phyloP scores from a whole-genome alignment of 2,329 filamentous ascomycete species.

The Helotiales sp. region DNA sequence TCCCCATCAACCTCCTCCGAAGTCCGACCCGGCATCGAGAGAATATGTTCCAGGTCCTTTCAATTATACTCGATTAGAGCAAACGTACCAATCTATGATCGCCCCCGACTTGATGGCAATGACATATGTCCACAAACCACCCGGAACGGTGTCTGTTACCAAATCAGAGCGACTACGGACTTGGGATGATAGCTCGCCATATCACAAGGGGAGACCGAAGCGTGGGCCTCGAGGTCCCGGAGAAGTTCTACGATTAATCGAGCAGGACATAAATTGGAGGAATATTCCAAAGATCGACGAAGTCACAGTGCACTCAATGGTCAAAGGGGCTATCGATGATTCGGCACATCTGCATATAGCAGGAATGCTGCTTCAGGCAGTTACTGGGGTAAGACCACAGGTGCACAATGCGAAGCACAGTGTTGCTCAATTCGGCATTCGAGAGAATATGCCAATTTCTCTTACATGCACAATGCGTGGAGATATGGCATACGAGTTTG shows the following conservation, averaged over 20 bases:
- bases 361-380: slow-evolving; percentile 80
- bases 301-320: slow-evolving; percentile 78
- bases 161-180: slow-evolving; percentile 69
- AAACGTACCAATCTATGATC: slow-evolving; percentile 86
- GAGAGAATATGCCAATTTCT: slow-evolving; percentile 68
- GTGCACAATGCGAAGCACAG: slow-evolving; percentile 69
- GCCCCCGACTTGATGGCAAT: slow-evolving; percentile 86
- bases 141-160: slow-evolving; percentile 62
- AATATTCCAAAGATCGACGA: slow-evolving; percentile 82
- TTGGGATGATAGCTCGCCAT: slow-evolving; percentile 91
- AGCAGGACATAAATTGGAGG: slow-evolving; percentile 73
- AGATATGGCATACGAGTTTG: slow-evolving; percentile 83
- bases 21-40: slow-evolving; percentile 84
- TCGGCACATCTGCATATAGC: slow-evolving; percentile 78
- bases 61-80: slow-evolving; percentile 79
- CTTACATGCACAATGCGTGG: slow-evolving; percentile 77
- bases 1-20: slow-evolving; percentile 84
- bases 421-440: slow-evolving; percentile 74
- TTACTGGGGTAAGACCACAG: slow-evolving; percentile 73
- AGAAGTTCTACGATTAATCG: slow-evolving; percentile 69
- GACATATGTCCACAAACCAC: slow-evolving; percentile 82
- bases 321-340: slow-evolving; percentile 66
- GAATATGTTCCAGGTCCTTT: slow-evolving; percentile 91
- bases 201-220: slow-evolving; percentile 87
- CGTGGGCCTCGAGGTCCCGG: slow-evolving; percentile 77